Base-by-base conservation (phyloP, 1,139 yeast species). In the Taphrina pruni region DNA sequence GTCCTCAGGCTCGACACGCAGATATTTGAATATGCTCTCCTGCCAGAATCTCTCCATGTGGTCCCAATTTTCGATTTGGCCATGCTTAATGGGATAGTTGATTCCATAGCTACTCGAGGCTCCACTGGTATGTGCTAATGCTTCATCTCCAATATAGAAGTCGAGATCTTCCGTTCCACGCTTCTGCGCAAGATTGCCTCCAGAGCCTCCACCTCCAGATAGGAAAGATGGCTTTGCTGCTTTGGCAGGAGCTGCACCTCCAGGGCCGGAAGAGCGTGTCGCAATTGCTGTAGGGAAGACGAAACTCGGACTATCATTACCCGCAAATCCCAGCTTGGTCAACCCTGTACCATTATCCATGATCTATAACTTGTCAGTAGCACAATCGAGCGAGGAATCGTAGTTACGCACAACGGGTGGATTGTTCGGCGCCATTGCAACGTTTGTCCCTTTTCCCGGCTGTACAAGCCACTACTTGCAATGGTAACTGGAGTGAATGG, bases 21-120 rank as follows among this genome's bases (percentile, higher is more conserved):
- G 84, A 78, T 94, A 94, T 80, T 94, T 93, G 83, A 94, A 94
- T 76, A 94, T 93, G 57, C 97, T 90, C 76, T 90, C 90, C 78
- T 94, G 98, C 99, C 99, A 94, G 79, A 92, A 93, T 77, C 99
- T 85, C 79, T 94, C 99, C 99, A 94, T 94, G 78, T 94, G 97
- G 81, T 95, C 99, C 99, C 99, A 94, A 78, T 94, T 92, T 79
- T 94, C 99, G 73, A 94, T 88, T 81, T 94, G 99, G 32, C 99
- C 99, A 77, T 94, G 99, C 78, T 90, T 89, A 73, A 94, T 91
- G 20, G 99, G 99, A 76, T 94, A 94, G 72, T 87, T 86, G 72
- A 95, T 82, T 57, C 94, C 89, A 79, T 94, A 95, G 5, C 26
- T 38, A 41, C 67, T 64, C 26, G 55, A 43, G 35, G 55, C 21